A percentile compares a stretch with the other conserved stretches of the same genome.
Conservation (phyloP, 768 basidiomycete genomes). For the Tylopilus plumbeoviolaceoides region DNA sequence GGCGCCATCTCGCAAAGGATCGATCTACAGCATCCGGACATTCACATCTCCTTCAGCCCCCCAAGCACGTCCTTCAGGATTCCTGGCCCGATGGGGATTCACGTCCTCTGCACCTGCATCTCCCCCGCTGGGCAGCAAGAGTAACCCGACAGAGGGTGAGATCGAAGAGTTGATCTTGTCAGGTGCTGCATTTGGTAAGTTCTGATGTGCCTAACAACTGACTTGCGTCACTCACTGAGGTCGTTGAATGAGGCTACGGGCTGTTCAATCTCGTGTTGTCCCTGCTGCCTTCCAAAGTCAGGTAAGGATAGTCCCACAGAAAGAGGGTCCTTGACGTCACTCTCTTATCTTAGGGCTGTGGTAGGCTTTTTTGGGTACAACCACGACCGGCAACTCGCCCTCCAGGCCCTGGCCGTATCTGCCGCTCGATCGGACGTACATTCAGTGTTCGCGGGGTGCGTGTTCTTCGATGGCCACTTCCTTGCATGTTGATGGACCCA, state of each 20-base stretch:
- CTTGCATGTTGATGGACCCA: neutral
- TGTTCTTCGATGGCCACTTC: slow-evolving; percentile 1
- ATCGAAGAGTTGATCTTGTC: slow-evolving; percentile 71
- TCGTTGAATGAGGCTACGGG: slow-evolving; percentile 41
- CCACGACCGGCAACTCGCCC: slow-evolving; percentile 62
- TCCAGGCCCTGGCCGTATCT: slow-evolving; percentile 65
- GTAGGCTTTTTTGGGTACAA: slow-evolving; percentile 78
- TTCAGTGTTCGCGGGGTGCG: slow-evolving; percentile 71
- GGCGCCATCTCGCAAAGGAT: slow-evolving; percentile 34
- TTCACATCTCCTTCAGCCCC: slow-evolving; percentile 10
- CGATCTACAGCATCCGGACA: slow-evolving; percentile 15
- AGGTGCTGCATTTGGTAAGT: slow-evolving; percentile 71
- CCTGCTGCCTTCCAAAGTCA: slow-evolving; percentile 64
- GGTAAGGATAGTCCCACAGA: slow-evolving; percentile 35
- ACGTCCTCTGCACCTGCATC: slow-evolving; percentile 10
- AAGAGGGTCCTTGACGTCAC: neutral
- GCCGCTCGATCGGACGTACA: slow-evolving; percentile 69
- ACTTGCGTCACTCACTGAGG: neutral
- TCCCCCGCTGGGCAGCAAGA: slow-evolving; percentile 15
- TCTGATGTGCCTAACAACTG: neutral
- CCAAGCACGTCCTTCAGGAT: slow-evolving; percentile 22
- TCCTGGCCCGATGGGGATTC: slow-evolving; percentile 38
- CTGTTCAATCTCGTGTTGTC: slow-evolving; percentile 81
- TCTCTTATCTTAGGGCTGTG: slow-evolving; percentile 44
- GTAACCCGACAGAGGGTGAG: slow-evolving; percentile 43